These are phyloP conservation scores for Gaertneriomyces semiglobifer DNA, from an alignment of 192 early-diverging fungal species.

Conservation along the genomic window DNA sequence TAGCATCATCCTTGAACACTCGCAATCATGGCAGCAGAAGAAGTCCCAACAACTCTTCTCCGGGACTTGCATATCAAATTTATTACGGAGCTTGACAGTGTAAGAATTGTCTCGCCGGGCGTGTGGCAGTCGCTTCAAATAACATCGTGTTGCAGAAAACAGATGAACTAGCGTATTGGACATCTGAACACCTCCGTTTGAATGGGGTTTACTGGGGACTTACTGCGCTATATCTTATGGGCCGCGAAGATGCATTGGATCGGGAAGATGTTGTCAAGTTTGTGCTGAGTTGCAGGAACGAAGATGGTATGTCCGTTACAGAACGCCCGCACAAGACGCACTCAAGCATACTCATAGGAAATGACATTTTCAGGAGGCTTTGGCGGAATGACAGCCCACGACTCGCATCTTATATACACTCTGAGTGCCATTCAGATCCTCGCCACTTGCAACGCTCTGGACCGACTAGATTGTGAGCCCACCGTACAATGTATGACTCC, in stretches of 20 bases:
- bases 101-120: slow-evolving; percentile 7
- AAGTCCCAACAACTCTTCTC: slow-evolving; percentile 6
- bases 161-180: slow-evolving; percentile 89
- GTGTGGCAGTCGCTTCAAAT: not conserved
- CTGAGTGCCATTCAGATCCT: slow-evolving; percentile 88
- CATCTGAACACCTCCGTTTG: slow-evolving; percentile 84
- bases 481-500: slow-evolving; percentile 64
- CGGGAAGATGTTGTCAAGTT: slow-evolving; percentile 74
- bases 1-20: too few relatives aligned
- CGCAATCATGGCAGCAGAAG: too few relatives aligned
- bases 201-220: slow-evolving; percentile 93
- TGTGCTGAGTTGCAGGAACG: slow-evolving; percentile 71
- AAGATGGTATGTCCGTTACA: slow-evolving; percentile 58
- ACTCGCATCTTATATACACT: slow-evolving; percentile 88
- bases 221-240: slow-evolving; percentile 74
- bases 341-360: not conserved
- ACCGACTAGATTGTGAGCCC: slow-evolving; percentile 63
- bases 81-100: slow-evolving; percentile 42
- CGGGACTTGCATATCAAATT: slow-evolving; percentile 38
- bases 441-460: slow-evolving; percentile 74
- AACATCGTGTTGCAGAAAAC: slow-evolving; percentile 52
- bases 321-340: not conserved
- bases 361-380: slow-evolving; percentile 68
- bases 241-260: slow-evolving; percentile 60
- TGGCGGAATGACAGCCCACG: slow-evolving; percentile 81